Evolutionary conservation across 2,329 filamentous ascomycete genomes (phyloP).

Genomic region (Coleophoma eucalyptorum): DNA sequence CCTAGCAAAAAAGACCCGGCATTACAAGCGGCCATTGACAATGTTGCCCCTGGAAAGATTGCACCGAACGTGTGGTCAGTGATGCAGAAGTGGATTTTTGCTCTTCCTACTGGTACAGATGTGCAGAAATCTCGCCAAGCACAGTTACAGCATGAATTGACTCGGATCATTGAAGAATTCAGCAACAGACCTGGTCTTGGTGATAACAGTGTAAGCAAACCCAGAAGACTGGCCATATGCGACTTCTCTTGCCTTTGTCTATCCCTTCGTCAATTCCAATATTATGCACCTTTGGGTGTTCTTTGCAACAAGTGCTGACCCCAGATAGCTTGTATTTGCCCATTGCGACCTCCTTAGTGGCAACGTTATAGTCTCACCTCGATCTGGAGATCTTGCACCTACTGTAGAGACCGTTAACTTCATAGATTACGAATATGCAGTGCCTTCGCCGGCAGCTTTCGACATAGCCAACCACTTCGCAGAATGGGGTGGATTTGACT

Average conservation of each 20-base stretch:
- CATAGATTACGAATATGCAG: conserved; percentile 98
- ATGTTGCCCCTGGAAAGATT: conserved; percentile 61
- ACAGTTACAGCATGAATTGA: conserved; percentile 70
- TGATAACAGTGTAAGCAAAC: conserved; percentile 60
- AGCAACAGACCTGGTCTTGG: conserved; percentile 76
- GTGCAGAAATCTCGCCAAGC: conserved; percentile 64
- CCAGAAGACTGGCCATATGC: background rate
- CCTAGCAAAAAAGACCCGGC: conserved; percentile 29
- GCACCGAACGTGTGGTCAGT: conserved; percentile 92
- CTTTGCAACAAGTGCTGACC: conserved; percentile 14
- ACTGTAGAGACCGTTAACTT: conserved; percentile 63
- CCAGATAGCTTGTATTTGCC: conserved; percentile 73
- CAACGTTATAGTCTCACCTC: conserved; percentile 83
- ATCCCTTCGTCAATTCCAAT: background rate
- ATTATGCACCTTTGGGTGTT: background rate
- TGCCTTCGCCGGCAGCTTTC: conserved; percentile 89
- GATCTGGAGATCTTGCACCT: conserved; percentile 23
- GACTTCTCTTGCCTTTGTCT: background rate
- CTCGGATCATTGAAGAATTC: conserved; percentile 64
- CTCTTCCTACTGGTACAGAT: conserved; percentile 70
- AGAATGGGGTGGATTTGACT: conserved; percentile 97
- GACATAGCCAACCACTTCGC: conserved; percentile 98
- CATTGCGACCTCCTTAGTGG: conserved; percentile 96
- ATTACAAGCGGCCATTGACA: conserved; percentile 40
- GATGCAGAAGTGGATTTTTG: conserved; percentile 92